Conservation (phyloP, 176 grass and related monocot species). For the Triticum aestivum region DNA sequence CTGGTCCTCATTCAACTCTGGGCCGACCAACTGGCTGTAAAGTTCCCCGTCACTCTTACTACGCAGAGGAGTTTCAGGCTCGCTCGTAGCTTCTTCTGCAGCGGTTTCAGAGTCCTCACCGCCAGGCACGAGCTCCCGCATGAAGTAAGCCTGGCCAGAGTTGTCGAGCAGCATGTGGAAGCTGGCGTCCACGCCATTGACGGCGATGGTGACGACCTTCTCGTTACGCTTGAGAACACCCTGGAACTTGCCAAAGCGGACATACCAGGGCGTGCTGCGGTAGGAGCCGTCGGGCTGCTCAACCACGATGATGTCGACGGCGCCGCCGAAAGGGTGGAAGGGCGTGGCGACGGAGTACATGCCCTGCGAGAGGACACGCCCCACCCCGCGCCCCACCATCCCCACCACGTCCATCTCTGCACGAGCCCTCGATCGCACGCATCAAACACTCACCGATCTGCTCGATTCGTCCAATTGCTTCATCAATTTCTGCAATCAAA, state of each 20-base stretch:
- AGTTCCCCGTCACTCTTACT: conserved; percentile 58
- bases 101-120: conserved; percentile 30
- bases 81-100: conserved; percentile 29
- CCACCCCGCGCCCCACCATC: conserved; percentile 66
- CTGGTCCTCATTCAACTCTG: conserved; percentile 36
- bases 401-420: conserved; percentile 88
- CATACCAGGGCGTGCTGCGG: conserved; percentile 96
- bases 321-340: conserved; percentile 95
- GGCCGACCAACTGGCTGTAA: conserved; percentile 32
- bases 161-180: conserved; percentile 98
- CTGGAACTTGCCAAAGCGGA: conserved; percentile 99
- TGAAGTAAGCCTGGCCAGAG: conserved; percentile 97
- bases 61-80: conserved; percentile 30
- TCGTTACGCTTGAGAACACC: conserved; percentile 91
- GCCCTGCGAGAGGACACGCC: conserved; percentile 85
- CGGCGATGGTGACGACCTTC: conserved; percentile 87
- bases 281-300: conserved; percentile 96
- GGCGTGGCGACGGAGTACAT: conserved; percentile 96
- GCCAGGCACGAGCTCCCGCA: conserved; percentile 74
- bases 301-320: conserved; percentile 89
- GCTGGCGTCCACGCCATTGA: conserved; percentile 77
- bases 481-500: conserved; percentile 36
- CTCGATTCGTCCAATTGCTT: background rate
- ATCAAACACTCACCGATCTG: conserved; percentile 26
- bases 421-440: conserved; percentile 8